Conservation (phyloP, 306 rosid species). For the Lathyrus oleraceus region DNA sequence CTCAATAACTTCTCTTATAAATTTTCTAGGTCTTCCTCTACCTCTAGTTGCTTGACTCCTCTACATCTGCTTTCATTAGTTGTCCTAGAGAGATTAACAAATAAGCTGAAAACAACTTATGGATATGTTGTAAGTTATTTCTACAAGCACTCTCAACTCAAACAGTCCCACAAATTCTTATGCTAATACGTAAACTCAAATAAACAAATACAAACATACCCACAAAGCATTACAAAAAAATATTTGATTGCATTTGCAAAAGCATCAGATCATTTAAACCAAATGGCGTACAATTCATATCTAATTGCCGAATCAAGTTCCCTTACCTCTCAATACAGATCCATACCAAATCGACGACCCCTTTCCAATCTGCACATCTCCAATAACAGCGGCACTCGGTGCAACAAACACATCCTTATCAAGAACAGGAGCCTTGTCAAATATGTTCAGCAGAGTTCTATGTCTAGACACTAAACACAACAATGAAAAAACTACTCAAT, state of each 20-base stretch:
- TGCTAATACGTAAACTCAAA: neutral
- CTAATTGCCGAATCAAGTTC: neutral
- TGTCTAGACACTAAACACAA: conserved; percentile 75
- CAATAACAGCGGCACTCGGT: conserved; percentile 87
- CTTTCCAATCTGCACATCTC: conserved; percentile 80
- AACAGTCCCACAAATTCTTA: neutral
- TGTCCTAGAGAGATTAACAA: neutral
- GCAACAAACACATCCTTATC: conserved; percentile 92
- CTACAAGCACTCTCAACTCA: neutral
- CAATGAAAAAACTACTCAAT: no score
- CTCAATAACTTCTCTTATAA: no score
- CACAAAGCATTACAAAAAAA: neutral
- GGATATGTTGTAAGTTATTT: neutral
- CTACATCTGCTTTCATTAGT: no score
- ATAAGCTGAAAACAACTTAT: neutral
- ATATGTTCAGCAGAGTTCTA: conserved; percentile 87
- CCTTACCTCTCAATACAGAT: conserved; percentile 87
- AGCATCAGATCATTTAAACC: neutral
- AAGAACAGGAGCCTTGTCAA: conserved; percentile 80
- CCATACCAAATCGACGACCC: conserved; percentile 97
- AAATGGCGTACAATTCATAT: neutral
- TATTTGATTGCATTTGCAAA: neutral
- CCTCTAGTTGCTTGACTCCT: no score
- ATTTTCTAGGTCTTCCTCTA: no score
- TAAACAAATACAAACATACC: neutral